These are phyloP conservation scores for Delitschia confertaspora DNA, from an alignment of 495 filamentous ascomycete genomes.

Conservation along the genomic window DNA sequence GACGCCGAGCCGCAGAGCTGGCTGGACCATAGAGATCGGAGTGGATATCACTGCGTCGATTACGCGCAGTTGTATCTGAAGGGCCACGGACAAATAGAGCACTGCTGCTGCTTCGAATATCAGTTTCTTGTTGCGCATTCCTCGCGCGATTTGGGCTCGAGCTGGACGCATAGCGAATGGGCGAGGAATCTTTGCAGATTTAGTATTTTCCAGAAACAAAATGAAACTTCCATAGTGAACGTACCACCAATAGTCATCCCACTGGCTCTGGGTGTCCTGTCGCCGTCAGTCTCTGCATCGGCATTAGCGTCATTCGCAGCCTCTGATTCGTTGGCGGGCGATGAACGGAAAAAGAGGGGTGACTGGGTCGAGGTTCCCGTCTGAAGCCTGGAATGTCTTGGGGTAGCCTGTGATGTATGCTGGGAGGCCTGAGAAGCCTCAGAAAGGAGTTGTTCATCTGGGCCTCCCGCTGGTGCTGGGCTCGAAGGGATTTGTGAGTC, in stretches of 20 bases:
- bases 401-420: constrained; percentile 36
- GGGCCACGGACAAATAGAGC: constrained; percentile 66
- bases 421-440: constrained; percentile 42
- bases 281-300: constrained; percentile 59
- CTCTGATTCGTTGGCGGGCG: constrained; percentile 51
- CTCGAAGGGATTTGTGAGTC: constrained; percentile 44
- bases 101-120: constrained; percentile 70
- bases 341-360: constrained; percentile 75
- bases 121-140: constrained; percentile 46
- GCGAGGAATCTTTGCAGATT: constrained; percentile 65
- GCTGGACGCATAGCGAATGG: constrained; percentile 78
- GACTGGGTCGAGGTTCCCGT: constrained; percentile 52
- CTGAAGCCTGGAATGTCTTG: constrained; percentile 24
- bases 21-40: constrained; percentile 59
- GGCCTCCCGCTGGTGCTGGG: constrained; percentile 43
- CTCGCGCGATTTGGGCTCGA: constrained; percentile 61
- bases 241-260: constrained; percentile 55
- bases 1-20: constrained; percentile 48
- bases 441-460: constrained; percentile 38
- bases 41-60: constrained; percentile 72
- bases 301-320: constrained; percentile 49
- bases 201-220: neutral
- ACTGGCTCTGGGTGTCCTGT: constrained; percentile 67
- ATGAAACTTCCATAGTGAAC: constrained; percentile 9
- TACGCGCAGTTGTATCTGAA: constrained; percentile 39